Evolutionary conservation across 2,329 filamentous ascomycete genomes (phyloP).

Genomic region (Exophiala sp.): DNA sequence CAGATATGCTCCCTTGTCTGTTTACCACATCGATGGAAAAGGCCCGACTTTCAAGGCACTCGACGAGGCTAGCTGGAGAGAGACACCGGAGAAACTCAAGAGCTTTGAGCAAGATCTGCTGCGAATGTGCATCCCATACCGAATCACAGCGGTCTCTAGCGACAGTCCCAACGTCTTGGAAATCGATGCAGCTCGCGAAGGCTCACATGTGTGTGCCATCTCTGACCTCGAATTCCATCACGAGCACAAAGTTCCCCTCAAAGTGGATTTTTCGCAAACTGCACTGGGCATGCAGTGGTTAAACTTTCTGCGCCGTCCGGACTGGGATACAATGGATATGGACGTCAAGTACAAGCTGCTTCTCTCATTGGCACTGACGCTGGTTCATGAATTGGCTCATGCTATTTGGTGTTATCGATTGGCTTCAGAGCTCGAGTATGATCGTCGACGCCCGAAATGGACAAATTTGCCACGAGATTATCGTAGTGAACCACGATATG

Average conservation of each 20-base stretch:
- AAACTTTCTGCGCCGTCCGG: background rate
- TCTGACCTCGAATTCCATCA: too few species aligned
- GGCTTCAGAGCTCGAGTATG: background rate
- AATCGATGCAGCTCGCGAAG: too few species aligned
- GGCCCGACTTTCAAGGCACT: background rate
- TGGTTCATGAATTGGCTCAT: constrained; percentile 11
- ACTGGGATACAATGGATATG: constrained; percentile 4
- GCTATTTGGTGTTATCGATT: constrained; percentile 11
- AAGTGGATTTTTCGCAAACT: background rate
- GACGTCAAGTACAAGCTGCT: constrained; percentile 3
- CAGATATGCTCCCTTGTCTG: background rate
- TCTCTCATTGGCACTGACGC: constrained; percentile 2
- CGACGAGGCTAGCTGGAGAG: constrained; percentile 2
- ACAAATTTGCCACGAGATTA: too few species aligned
- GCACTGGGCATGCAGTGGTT: constrained; percentile 1
- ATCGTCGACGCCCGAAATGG: background rate
- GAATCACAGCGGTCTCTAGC: background rate
- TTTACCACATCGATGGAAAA: too few species aligned
- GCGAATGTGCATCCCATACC: constrained; percentile 1
- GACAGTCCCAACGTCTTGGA: too few species aligned
- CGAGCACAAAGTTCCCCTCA: background rate
- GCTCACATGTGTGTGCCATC: too few species aligned
- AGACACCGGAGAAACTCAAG: background rate
- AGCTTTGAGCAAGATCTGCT: background rate
- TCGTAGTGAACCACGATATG: too few species aligned